Evolutionary conservation across 1,284 basidiomycete species (phyloP).

Genomic region (Agroathelia rolfsii): DNA sequence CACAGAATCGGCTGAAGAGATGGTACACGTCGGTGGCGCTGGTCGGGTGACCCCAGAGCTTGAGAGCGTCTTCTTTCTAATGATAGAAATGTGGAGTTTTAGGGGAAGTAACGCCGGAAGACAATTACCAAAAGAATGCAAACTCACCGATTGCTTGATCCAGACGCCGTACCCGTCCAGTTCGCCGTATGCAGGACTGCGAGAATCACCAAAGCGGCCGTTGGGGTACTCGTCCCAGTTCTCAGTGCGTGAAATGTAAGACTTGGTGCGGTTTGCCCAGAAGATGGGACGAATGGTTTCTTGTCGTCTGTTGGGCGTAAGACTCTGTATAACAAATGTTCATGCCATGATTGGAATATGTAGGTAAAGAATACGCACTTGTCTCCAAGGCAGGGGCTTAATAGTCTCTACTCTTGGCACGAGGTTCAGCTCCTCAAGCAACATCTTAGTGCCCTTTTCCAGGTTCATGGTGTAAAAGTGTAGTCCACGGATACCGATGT

Average conservation of each 20-base stretch:
- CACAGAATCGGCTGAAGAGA: constrained; percentile 80
- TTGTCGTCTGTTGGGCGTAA: constrained; percentile 79
- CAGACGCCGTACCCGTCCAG: constrained; percentile 90
- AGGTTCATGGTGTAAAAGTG: constrained; percentile 99
- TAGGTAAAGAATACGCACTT: constrained; percentile 35
- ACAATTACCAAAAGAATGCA: constrained; percentile 1
- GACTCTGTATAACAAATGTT: constrained; percentile 38
- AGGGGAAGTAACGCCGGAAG: no score
- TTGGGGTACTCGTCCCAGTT: constrained; percentile 99
- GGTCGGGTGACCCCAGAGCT: constrained; percentile 82
- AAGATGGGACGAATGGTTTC: constrained; percentile 93
- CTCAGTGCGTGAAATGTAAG: constrained; percentile 85
- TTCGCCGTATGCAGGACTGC: constrained; percentile 96
- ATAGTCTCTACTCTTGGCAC: constrained; percentile 80
- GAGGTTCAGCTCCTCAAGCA: constrained; percentile 81
- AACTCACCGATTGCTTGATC: constrained; percentile 70
- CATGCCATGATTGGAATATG: constrained; percentile 2
- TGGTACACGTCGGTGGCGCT: constrained; percentile 54
- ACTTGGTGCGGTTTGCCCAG: constrained; percentile 89
- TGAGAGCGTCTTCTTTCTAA: constrained; percentile 75
- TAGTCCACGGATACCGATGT: constrained; percentile 76
- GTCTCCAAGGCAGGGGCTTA: constrained; percentile 89
- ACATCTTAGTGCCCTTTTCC: constrained; percentile 89
- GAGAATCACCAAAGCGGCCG: constrained; percentile 94
- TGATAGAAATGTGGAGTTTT: constrained; percentile 9